Conservation (phyloP, 2,329 filamentous ascomycete species). For the Stylonectria norvegica region DNA sequence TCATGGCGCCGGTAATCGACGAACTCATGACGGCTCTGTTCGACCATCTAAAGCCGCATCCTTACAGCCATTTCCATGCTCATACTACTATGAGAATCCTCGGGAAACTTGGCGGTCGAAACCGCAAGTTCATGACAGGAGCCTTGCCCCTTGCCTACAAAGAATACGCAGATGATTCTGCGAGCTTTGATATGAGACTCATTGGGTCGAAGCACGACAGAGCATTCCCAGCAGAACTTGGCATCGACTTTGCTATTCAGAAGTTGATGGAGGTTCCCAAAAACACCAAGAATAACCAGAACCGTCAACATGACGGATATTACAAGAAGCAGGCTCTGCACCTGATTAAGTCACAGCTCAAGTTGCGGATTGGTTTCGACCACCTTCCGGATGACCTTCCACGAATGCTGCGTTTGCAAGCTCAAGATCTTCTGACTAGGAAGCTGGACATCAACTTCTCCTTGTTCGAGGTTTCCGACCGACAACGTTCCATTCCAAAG, state of each 20-base stretch:
- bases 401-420: constrained; percentile 79
- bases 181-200: constrained; percentile 84
- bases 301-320: constrained; percentile 68
- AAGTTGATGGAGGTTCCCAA: constrained; percentile 82
- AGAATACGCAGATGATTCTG: constrained; percentile 79
- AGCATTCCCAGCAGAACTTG: constrained; percentile 81
- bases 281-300: constrained; percentile 46
- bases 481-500: constrained; percentile 80
- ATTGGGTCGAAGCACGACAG: constrained; percentile 87
- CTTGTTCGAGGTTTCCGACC: constrained; percentile 70
- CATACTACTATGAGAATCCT: constrained; percentile 98
- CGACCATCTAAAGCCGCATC: constrained; percentile 88
- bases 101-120: constrained; percentile 91
- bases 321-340: constrained; percentile 94
- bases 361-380: constrained; percentile 85
- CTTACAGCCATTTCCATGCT: constrained; percentile 95
- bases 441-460: constrained; percentile 70
- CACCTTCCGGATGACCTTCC: constrained; percentile 86
- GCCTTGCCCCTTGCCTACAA: constrained; percentile 81
- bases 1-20: constrained; percentile 98
- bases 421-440: constrained; percentile 73
- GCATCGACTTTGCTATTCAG: constrained; percentile 82
- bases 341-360: constrained; percentile 82
- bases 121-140: constrained; percentile 90
- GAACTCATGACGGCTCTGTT: constrained; percentile 97